Base-by-base conservation (phyloP, 2,329 filamentous ascomycete genomes). In the Paraconiothyrium sp. region DNA sequence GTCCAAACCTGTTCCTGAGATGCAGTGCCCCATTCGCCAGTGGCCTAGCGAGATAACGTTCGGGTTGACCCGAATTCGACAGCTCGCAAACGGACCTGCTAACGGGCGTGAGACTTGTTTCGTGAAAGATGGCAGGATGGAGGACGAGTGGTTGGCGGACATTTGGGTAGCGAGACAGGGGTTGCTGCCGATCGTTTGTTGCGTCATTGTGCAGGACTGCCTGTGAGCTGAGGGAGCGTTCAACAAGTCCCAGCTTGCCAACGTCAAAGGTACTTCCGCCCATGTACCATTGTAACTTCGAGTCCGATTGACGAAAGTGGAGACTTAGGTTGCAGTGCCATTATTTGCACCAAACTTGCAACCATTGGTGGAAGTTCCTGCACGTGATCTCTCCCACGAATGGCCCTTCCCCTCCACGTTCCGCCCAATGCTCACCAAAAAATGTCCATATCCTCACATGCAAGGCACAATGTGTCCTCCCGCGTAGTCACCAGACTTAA, bases 1-100 rank as follows among this genome's bases (percentile, higher is more conserved):
- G 54, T 54, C 60, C 50, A 69, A 71, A 68, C 68, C 65, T 67
- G 67, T 66, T 69, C 58, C 65, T 69, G 59, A 44, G 32, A 52
- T 52, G 32, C 35, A 5, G 44, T 20, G 16, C 13, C 30, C 5
- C 46, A 46, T 58, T 57, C n/a, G 60, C 56, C 60, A 43, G 47
- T 44, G 43, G 30, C 56, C 55, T 49, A 8, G 41, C 43, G 27
- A 9, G 57, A 63, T 55, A 58, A 58, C 49, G 54, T 20, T 63
- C 54, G 58, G 57, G 27, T 9, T 34, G 20, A 51, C n/a, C 37
- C 50, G 43, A 49, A 37, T 13, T 13, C 35, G 49, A 48, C 44
- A 44, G 52, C 44, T 35, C 46, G 37, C 10, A 48, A 54, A 39
- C 20, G 24, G 24, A 34, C 41, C 7, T 20, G 32, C 27, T 37